Base-by-base conservation (phyloP, 495 filamentous ascomycete species). In the Daldinia caldariorum region DNA sequence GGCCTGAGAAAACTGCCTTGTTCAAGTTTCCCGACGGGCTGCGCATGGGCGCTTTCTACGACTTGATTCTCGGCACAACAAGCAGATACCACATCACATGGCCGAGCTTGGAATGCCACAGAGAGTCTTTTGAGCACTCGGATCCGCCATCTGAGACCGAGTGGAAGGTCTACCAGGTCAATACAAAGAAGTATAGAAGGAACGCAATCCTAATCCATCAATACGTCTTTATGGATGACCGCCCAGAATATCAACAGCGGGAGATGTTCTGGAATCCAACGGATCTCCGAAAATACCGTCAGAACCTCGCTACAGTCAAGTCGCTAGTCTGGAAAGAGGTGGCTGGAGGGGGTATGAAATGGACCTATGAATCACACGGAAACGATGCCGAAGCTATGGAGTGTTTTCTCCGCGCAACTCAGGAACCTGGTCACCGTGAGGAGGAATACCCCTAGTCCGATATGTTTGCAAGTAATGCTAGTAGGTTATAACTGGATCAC, bases 11-110 rank as follows among this genome's bases (percentile, higher is more conserved):
- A 29, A 0, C 45, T 9, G 22, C 18, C 0, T n/a, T 53, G 8
- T 47, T 69, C 29, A 38, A 43, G 4, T 69, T 63, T 29, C 66
- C 66, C 0, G 32, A 29, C 3, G 66, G 66, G n/a, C 13, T 68
- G 4, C 31, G n/a, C 4, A 58, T 62, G 41, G 58, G 57, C 1
- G 38, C 29, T 14, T 57, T 20, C 14, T 61, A 38, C 31, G 37
- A 67, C 32, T n/a, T 67, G 3, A 6, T 61, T 1, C n/a, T 61
- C 38, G 58, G 58, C 3, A 68, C 66, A 0, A 22, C 5, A 18
- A 14, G 51, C 2, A 0, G 1, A 4, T 53, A 58, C n/a, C 0
- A 7, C 1, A 16, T 62, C 10, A 51, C 3, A 14, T 62, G 50
- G 58, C 66, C 66, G 53, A 56, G 2, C 16, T 1, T 13, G 45